Percentiles rank a stretch among this genome's conserved stretches.
Conservation (phyloP, 2,329 filamentous ascomycete species). For the Rugonectria rugulosa region DNA sequence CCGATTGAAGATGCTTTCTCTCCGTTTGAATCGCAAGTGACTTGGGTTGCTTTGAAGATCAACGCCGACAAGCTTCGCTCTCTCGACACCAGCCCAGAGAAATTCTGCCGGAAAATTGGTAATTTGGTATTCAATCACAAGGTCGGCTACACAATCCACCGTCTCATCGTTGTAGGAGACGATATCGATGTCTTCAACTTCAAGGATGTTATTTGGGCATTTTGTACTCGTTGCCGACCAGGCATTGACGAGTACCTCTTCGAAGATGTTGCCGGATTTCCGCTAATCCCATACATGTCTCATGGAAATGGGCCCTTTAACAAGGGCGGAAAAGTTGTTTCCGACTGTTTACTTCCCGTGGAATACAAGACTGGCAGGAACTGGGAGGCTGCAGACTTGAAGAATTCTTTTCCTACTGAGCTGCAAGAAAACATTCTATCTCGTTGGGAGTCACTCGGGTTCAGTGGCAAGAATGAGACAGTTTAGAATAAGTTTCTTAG, state of each 20-base stretch:
- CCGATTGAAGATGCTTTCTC: neutral
- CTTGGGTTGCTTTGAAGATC: neutral
- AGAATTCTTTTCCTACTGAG: conserved; percentile 47
- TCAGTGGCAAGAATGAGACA: too few species aligned
- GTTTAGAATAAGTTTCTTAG: too few species aligned
- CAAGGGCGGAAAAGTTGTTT: neutral
- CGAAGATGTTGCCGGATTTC: neutral
- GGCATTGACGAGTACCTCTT: neutral
- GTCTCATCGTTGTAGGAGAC: neutral
- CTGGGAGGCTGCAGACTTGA: conserved; percentile 44
- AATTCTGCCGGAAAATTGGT: neutral
- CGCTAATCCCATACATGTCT: neutral
- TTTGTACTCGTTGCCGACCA: neutral
- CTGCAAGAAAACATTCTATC: conserved; percentile 47
- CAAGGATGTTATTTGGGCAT: conserved; percentile 6
- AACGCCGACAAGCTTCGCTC: neutral
- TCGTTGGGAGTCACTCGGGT: conserved; percentile 45
- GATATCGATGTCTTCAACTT: neutral
- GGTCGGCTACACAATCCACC: neutral
- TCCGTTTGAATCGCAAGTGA: neutral
- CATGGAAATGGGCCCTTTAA: neutral
- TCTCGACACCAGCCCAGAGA: neutral
- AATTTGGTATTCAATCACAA: neutral
- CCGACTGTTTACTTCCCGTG: neutral
- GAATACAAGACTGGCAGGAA: conserved; percentile 35